A percentile compares a stretch with the other conserved stretches of the same genome.
Conservation (phyloP, 2,329 filamentous ascomycete genomes). For the Neonectria coccinea region DNA sequence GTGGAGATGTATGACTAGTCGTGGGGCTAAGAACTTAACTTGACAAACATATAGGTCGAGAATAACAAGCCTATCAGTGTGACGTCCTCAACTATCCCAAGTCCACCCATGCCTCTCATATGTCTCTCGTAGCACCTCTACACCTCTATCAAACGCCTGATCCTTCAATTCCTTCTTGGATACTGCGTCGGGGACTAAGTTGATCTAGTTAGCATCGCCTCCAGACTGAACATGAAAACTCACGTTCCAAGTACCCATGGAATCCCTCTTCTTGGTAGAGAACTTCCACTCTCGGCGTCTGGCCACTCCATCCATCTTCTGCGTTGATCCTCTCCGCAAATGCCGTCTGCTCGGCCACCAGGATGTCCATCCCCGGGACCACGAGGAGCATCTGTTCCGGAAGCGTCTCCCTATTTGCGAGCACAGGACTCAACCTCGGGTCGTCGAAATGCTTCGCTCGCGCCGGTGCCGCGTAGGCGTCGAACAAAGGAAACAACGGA, state of each 20-base stretch:
- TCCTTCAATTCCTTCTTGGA: slow-evolving; percentile 34
- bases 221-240: slow-evolving; percentile 7
- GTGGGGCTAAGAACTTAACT: no score
- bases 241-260: slow-evolving; percentile 48
- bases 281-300: slow-evolving; percentile 37
- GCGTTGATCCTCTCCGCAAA: slow-evolving; percentile 52
- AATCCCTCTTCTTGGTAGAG: slow-evolving; percentile 42
- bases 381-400: slow-evolving; percentile 55
- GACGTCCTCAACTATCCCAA: slow-evolving; percentile 23
- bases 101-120: slow-evolving; percentile 34
- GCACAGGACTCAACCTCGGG: slow-evolving; percentile 52
- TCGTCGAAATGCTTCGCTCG: slow-evolving; percentile 46
- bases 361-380: slow-evolving; percentile 55
- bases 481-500: slow-evolving; percentile 56
- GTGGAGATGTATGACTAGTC: not conserved
- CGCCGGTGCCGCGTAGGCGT: slow-evolving; percentile 55
- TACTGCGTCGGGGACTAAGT: slow-evolving; percentile 36
- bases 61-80: not conserved
- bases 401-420: slow-evolving; percentile 50
- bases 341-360: slow-evolving; percentile 54
- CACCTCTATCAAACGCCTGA: slow-evolving; percentile 29
- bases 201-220: not conserved
- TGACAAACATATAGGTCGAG: not conserved
- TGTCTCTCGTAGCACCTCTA: slow-evolving; percentile 35
- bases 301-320: slow-evolving; percentile 34